Evolutionary conservation across 805 yeast genomes (phyloP).

Genomic region (Blastobotrys attinorum): DNA sequence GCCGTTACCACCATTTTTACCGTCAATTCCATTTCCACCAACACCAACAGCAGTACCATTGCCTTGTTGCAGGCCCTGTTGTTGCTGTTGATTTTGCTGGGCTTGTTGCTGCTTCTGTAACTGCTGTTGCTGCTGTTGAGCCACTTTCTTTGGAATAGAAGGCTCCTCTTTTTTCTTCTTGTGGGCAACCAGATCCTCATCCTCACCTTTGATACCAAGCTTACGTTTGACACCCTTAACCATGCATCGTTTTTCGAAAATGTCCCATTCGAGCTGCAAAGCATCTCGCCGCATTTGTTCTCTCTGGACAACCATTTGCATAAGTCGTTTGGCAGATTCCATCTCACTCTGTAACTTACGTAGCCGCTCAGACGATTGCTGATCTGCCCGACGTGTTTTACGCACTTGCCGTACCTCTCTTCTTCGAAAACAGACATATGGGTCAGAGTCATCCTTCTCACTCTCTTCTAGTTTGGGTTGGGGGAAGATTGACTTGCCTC

Average conservation of each 20-base stretch:
- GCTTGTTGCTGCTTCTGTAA: constrained; percentile 16
- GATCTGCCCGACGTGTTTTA: constrained; percentile 91
- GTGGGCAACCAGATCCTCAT: constrained; percentile 71
- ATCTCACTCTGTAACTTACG: constrained; percentile 67
- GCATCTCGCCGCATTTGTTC: constrained; percentile 57
- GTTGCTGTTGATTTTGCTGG: constrained; percentile 9
- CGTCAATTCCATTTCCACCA: background rate
- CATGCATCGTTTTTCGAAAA: constrained; percentile 65
- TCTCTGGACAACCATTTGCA: constrained; percentile 64
- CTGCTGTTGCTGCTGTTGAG: constrained; percentile 1
- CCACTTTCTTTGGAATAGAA: constrained; percentile 7
- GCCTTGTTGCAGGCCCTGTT: background rate
- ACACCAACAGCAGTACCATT: background rate
- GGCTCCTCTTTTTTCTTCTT: constrained; percentile 41
- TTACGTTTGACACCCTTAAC: constrained; percentile 69
- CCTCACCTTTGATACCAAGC: constrained; percentile 73
- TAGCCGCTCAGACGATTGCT: constrained; percentile 78
- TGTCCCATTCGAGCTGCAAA: constrained; percentile 51
- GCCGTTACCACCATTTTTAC: constrained; percentile 26
- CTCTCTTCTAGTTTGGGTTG: constrained; percentile 74
- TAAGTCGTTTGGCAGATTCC: constrained; percentile 62
- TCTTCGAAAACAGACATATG: constrained; percentile 90
- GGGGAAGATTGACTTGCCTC: constrained; percentile 69
- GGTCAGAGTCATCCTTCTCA: constrained; percentile 88
- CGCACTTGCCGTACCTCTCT: constrained; percentile 94